These are phyloP conservation scores for Mucor velutinosus DNA, from an alignment of 371 early-diverging fungal species.

Conservation along the genomic window DNA sequence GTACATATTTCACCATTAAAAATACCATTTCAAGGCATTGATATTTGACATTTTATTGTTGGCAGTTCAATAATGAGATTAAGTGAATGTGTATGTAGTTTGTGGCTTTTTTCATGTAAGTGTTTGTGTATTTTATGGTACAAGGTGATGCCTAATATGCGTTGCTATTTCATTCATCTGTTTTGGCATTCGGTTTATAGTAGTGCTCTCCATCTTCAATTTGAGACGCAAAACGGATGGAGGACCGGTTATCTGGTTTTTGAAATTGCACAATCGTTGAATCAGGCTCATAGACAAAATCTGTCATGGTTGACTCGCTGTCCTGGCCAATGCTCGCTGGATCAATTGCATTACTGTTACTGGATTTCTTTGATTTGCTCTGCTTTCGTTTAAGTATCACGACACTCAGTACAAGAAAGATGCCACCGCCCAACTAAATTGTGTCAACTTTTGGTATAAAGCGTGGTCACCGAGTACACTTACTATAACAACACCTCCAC, in stretches of 20 bases:
- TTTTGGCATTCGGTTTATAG: constrained; percentile 26
- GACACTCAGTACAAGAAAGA: constrained; percentile 25
- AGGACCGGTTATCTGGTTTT: constrained; percentile 33
- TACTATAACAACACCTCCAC: constrained; percentile 41
- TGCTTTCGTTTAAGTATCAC: constrained; percentile 22
- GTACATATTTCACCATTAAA: neutral
- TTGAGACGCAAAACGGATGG: constrained; percentile 21
- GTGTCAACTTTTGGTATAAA: neutral
- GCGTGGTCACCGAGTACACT: neutral
- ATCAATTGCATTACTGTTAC: constrained; percentile 5
- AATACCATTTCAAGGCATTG: neutral
- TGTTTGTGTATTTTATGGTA: neutral
- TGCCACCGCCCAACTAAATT: constrained; percentile 30
- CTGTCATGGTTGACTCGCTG: constrained; percentile 11
- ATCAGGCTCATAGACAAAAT: neutral
- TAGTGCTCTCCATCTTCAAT: constrained; percentile 14
- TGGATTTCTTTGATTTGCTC: constrained; percentile 5
- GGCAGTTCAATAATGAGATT: neutral
- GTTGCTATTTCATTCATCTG: neutral
- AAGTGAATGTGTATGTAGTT: neutral
- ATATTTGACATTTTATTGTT: neutral
- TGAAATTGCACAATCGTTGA: neutral
- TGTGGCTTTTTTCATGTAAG: neutral
- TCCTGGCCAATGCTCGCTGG: neutral
- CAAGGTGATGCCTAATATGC: neutral